Evolutionary conservation across 768 basidiomycete species (phyloP).

Genomic region (Amanita exitialis): DNA sequence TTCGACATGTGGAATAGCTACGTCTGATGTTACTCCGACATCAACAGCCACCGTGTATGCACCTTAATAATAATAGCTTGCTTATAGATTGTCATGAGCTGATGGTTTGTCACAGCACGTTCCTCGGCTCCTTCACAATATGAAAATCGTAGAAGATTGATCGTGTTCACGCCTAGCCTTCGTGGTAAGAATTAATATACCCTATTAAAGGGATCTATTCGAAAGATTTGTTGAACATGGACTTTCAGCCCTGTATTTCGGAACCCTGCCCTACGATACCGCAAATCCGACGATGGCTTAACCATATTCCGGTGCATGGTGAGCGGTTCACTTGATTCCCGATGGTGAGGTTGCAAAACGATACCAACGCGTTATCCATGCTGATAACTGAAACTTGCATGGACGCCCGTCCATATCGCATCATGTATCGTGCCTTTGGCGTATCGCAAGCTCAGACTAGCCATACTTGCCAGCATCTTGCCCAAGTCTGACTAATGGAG

Average conservation of each 20-base stretch:
- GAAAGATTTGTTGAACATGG: not conserved
- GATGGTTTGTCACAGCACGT: not conserved
- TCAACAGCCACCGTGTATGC: not conserved
- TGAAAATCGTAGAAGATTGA: constrained; percentile 2
- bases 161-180: not conserved
- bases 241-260: not conserved
- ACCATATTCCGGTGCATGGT: no score
- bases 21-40: not conserved
- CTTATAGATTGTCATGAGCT: not conserved
- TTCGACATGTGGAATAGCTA: not conserved
- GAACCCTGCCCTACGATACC: not conserved
- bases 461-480: not conserved
- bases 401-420: not conserved
- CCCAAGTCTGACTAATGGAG: not conserved
- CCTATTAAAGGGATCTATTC: not conserved
- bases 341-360: not conserved
- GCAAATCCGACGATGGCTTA: not conserved
- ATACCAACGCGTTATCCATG: not conserved
- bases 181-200: not conserved
- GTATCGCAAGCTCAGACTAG: not conserved
- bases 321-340: not conserved
- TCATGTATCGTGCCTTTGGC: not conserved
- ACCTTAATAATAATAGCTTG: not conserved
- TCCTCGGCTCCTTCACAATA: constrained; percentile 1
- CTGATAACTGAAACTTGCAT: not conserved